A percentile compares a stretch with the other conserved stretches of the same genome.
These are phyloP conservation scores for Globisporangium uncinulatum DNA, from an alignment of 352 stramenopile genomes.

Conservation along the genomic window DNA sequence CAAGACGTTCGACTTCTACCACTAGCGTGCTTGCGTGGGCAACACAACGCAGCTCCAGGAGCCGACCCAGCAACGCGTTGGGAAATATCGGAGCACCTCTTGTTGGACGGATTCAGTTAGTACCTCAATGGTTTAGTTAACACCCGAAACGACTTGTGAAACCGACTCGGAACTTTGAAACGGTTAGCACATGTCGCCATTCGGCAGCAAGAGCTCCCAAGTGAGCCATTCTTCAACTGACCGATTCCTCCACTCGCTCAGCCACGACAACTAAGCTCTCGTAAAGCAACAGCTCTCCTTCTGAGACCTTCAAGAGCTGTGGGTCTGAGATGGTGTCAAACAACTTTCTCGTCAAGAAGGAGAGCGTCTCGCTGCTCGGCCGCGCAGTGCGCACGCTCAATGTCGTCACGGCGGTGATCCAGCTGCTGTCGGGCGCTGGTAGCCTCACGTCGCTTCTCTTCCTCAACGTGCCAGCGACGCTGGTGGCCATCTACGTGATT, in stretches of 20 bases:
- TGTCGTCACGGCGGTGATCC: slow-evolving; percentile 30
- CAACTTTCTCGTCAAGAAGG: slow-evolving; percentile 10
- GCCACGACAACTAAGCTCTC: neutral
- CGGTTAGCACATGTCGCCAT: no score
- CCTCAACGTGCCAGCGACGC: slow-evolving; percentile 28
- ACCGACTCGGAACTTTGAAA: no score
- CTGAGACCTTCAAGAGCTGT: neutral
- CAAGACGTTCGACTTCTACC: slow-evolving; percentile 99
- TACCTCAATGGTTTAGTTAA: no score
- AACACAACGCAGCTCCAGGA: no score
- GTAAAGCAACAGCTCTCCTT: neutral
- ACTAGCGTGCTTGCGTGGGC: slow-evolving; percentile 28
- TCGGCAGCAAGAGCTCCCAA: no score
- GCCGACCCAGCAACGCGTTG: no score
- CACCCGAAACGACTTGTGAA: no score
- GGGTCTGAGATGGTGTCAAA: slow-evolving; percentile 1
- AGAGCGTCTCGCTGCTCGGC: slow-evolving; percentile 24
- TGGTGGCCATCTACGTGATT: slow-evolving; percentile 49
- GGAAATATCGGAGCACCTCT: no score
- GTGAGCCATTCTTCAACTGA: no score
- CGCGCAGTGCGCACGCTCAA: slow-evolving; percentile 31
- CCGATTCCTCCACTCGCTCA: neutral
- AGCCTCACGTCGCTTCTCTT: slow-evolving; percentile 33
- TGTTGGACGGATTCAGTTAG: no score
- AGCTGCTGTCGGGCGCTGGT: slow-evolving; percentile 35